Percentiles rank a stretch among this genome's conserved stretches.
Conservation (phyloP, 768 basidiomycete genomes). For the Boletus bicolor region DNA sequence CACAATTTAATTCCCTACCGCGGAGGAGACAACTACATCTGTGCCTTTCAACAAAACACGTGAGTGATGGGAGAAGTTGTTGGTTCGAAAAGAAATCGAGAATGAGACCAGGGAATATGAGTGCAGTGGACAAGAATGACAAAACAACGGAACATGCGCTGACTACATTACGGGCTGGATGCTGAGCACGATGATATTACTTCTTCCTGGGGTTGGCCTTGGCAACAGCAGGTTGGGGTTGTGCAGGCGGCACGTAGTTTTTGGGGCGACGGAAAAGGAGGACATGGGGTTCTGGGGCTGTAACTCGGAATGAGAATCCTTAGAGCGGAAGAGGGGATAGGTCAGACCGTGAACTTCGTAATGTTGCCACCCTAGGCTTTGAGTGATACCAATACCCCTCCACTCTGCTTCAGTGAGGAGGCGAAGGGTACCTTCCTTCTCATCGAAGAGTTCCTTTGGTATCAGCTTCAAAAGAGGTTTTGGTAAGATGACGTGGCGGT, state of each 20-base stretch:
- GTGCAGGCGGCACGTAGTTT: constrained; percentile 56
- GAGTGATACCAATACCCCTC: constrained; percentile 94
- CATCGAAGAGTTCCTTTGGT: constrained; percentile 80
- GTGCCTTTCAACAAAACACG: constrained; percentile 6
- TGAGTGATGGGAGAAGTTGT: constrained; percentile 3
- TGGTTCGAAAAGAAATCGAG: constrained; percentile 8
- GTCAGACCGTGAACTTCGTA: constrained; percentile 90
- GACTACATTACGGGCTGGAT: constrained; percentile 12
- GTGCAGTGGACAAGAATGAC: constrained; percentile 21
- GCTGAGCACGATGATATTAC: constrained; percentile 20
- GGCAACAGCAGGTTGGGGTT: constrained; percentile 38
- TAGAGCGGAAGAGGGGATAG: not conserved
- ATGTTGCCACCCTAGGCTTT: constrained; percentile 96
- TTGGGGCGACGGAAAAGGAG: constrained; percentile 85
- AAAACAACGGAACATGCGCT: constrained; percentile 22
- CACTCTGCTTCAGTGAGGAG: constrained; percentile 87
- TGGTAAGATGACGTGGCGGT: constrained; percentile 95
- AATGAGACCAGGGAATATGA: constrained; percentile 13
- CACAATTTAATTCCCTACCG: constrained; percentile 10
- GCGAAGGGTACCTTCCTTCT: constrained; percentile 75
- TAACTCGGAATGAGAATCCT: constrained; percentile 11
- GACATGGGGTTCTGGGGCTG: constrained; percentile 91
- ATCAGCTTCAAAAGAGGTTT: constrained; percentile 93
- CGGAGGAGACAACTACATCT: constrained; percentile 5
- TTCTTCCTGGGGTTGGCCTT: constrained; percentile 45